phyloP scores from a whole-genome alignment of 768 basidiomycete species.

The Cystofilobasidium bisporidii region DNA sequence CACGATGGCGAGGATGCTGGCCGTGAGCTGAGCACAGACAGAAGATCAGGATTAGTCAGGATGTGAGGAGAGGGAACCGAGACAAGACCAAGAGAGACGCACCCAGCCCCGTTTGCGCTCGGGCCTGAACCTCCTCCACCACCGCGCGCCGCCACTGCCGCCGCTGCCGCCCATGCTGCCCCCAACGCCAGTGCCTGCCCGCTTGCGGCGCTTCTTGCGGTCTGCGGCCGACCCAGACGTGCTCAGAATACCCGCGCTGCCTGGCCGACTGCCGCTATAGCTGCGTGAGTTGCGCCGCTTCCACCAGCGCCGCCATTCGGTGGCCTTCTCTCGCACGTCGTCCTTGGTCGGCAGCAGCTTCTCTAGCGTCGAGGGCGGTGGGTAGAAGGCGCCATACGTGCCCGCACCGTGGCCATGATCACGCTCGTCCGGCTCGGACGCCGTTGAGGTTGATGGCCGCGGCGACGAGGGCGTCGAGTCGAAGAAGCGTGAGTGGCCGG shows the following conservation, averaged over 20 bases:
- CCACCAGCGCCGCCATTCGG: slow-evolving; percentile 6
- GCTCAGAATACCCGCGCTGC: not conserved
- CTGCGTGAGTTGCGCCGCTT: slow-evolving; percentile 1
- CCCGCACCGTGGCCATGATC: not conserved
- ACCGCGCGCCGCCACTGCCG: not conserved
- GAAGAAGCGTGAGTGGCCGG: slow-evolving; percentile 3
- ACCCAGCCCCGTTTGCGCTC: slow-evolving; percentile 8
- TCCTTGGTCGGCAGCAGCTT: slow-evolving; percentile 5
- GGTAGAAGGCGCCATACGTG: not conserved
- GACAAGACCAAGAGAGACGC: not conserved
- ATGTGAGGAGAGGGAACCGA: not conserved
- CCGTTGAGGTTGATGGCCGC: not conserved
- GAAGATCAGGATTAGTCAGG: too few relatives aligned
- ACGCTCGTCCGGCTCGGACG: not conserved
- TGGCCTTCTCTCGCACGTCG: slow-evolving; percentile 5
- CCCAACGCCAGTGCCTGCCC: not conserved
- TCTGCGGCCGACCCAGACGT: not conserved
- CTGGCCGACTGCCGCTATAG: not conserved
- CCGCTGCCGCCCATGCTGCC: not conserved
- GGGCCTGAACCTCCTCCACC: slow-evolving; percentile 9
- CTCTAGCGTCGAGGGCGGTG: not conserved
- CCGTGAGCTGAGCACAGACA: not conserved
- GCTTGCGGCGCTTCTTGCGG: slow-evolving; percentile 1
- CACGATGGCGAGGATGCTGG: slow-evolving; percentile 59
- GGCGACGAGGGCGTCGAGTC: slow-evolving; percentile 6